Base-by-base conservation (phyloP, 129 eudicot species). In the Pittosporum tobira region DNA sequence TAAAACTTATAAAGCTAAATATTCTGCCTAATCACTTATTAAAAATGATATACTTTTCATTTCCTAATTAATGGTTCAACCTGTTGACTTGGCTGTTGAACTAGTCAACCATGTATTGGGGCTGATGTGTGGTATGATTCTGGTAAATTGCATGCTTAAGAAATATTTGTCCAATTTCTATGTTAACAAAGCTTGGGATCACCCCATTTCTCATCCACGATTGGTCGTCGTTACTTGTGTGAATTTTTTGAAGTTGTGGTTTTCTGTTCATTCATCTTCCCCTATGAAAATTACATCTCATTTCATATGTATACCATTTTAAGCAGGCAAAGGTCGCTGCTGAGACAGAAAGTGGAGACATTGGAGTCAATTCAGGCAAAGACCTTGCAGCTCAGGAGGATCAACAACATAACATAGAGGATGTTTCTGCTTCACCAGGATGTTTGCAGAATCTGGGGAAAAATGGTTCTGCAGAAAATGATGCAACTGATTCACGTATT, bases 311-410 rank as follows among this genome's bases (percentile, higher is more conserved):
- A 30, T 56, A 63, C 36, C 19, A 28, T 44, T 26, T 31, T 45
- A 30, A 22, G 36, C 79, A 84, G 94, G 78, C 25, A 61, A 82
- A 77, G 26, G 57, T 13, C 19, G 74, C 68, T n/a, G 67, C 47
- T 70, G 65, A 21, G 16, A 64, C 70, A 38, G 75, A 48, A 66
- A 48, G 42, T 23, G 77, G 62, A 73, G 80, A 59, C 30, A 21
- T n/a, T 21, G 75, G 37, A 29, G 22, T 26, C 21, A 43, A 26
- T 21, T 59, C 46, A 26, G 59, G 50, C 28, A 52, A 52, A 23
- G 73, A 65, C 27, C 64, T 61, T 25, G 43, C 44, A 44, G 37
- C 53, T n/a, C 65, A 48, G n/a, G 75, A 65, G 45, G 68, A 19
- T 36, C 73, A 73, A 62, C 66, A 66, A 19, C 72, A 57, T 47